phyloP scores from a whole-genome alignment of 148 eudicot genomes.

The Nepenthes gracilis region DNA sequence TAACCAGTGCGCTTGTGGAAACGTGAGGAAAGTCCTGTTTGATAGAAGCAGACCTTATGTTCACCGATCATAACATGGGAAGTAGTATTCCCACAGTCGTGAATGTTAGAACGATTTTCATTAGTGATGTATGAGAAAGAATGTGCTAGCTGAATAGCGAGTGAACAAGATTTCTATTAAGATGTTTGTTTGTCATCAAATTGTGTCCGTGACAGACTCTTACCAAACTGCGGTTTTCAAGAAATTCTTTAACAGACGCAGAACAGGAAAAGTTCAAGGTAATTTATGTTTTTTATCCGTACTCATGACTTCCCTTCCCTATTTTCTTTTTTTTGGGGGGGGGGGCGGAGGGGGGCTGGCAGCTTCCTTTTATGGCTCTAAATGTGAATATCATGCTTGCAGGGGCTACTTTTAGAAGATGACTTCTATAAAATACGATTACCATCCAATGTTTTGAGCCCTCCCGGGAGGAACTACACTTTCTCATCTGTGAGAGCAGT shows the following conservation, averaged over 20 bases:
- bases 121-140: background rate
- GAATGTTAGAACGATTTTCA: too few relatives aligned
- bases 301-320: background rate
- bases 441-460: constrained; percentile 73
- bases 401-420: constrained; percentile 65
- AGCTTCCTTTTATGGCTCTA: constrained; percentile 1
- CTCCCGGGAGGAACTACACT: constrained; percentile 79
- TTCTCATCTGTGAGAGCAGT: constrained; percentile 83
- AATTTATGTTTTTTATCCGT: constrained; percentile 2
- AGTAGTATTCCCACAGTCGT: too few relatives aligned
- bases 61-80: too few relatives aligned
- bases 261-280: constrained; percentile 78
- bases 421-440: constrained; percentile 79
- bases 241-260: constrained; percentile 48
- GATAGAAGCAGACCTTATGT: too few relatives aligned
- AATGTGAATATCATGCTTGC: constrained; percentile 8
- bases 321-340: background rate
- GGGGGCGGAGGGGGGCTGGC: too few relatives aligned
- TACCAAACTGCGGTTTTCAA: constrained; percentile 83
- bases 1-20: too few relatives aligned
- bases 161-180: background rate
- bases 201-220: constrained; percentile 48
- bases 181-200: background rate
- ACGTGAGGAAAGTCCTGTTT: too few relatives aligned
- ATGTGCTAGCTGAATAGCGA: background rate